Conservation (phyloP, 176 grass and related monocot species). For the Hsuehochloa calcarea region DNA sequence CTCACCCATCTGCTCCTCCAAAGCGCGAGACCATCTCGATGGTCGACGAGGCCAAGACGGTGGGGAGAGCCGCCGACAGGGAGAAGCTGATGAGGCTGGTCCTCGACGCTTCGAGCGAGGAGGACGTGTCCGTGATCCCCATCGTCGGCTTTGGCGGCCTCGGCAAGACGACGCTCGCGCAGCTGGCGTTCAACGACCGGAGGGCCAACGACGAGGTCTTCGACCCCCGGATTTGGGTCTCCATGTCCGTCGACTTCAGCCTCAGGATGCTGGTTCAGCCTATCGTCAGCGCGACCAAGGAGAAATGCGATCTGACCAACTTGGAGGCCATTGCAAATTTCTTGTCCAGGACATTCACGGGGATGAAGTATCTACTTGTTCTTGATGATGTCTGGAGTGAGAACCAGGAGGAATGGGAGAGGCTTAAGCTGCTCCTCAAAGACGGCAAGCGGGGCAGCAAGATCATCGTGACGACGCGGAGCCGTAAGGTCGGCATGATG, state of each 20-base stretch:
- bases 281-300: conserved; percentile 40
- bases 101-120: conserved; percentile 42
- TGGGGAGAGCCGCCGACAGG: conserved; percentile 44
- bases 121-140: conserved; percentile 60
- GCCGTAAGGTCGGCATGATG: conserved; percentile 33
- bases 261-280: conserved; percentile 37
- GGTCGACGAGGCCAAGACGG: conserved; percentile 40
- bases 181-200: conserved; percentile 57
- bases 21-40: neutral
- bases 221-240: conserved; percentile 54
- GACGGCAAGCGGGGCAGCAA: conserved; percentile 58
- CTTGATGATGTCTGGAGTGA: conserved; percentile 65
- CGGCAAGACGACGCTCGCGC: conserved; percentile 66
- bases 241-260: conserved; percentile 46
- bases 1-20: neutral
- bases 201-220: conserved; percentile 52
- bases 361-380: conserved; percentile 60
- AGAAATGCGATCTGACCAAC: conserved; percentile 32
- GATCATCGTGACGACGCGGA: conserved; percentile 75
- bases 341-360: conserved; percentile 38
- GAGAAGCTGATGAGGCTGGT: conserved; percentile 56
- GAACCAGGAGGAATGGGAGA: conserved; percentile 51
- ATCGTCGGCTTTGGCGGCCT: conserved; percentile 55
- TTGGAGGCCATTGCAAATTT: conserved; percentile 36
- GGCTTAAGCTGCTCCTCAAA: conserved; percentile 42